Evolutionary conservation across 2,329 filamentous ascomycete species (phyloP), one percentile per base, ranked within the genome.

Genomic region (Drechslerella coelobrocha): DNA sequence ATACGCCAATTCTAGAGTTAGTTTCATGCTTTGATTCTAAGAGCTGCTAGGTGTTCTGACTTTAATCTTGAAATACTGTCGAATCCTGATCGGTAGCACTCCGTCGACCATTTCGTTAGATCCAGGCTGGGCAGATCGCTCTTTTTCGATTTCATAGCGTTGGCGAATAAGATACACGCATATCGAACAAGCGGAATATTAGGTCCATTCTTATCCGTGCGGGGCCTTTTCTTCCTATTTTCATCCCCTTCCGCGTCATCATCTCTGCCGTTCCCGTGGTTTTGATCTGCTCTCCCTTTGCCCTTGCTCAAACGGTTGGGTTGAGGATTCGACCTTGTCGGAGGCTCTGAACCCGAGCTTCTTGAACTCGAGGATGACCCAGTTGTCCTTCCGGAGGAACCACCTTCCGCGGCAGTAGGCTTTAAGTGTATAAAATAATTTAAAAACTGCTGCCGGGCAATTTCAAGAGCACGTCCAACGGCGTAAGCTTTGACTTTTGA

Each of bases 21-120:
- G n/a, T n/a, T n/a, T n/a, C n/a, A n/a, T 17, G 10, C 41, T 9
- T 9, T 12, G 19, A 17, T 9, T 7, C 10, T 9, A 19, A 47
- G 6, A 47, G 9, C 7, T 10, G 19, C 31, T 37, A 37, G 2
- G 12, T 17, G n/a, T 6, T 19, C n/a, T 19, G 23, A 54, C 51
- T 54, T 54, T 1, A 54, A 7, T 41, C 51, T 54, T 24, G 51
- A 27, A 4, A 54, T 54, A 10, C 29, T 54, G 23, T 54, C 51
- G 17, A 56, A 56, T 7, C 37, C 53, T 23, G 53, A 56, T 10
- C 53, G 37, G 34, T 56, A 56, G 21, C 53, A 56, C 31, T 56
- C 53, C 8, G 39, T 45, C 23, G 39, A 26, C 53, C 53, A 56
- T 56, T 29, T 19, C 1, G 53, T 56, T n/a, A 56, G 53, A 19